These are phyloP conservation scores for Chlorella variabilis DNA, from an alignment of 163 green algal species.

Conservation along the genomic window DNA sequence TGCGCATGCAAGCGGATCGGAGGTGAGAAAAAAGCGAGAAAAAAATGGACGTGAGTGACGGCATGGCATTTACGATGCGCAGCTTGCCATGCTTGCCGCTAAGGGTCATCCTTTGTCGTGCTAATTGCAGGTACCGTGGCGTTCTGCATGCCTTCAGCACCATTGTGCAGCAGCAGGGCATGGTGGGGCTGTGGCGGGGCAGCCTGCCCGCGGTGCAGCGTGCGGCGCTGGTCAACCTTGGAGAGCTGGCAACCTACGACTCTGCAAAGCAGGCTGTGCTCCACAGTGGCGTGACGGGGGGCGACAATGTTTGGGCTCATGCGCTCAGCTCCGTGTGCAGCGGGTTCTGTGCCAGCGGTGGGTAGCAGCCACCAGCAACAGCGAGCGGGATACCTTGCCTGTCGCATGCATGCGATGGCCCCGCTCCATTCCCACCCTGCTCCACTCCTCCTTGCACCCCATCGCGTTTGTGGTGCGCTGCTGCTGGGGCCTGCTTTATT, in stretches of 20 bases:
- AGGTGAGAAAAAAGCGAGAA: too few species aligned
- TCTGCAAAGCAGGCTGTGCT: slow-evolving; percentile 60
- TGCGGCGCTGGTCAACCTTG: slow-evolving; percentile 72
- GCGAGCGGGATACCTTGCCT: too few species aligned
- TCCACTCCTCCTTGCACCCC: too few species aligned
- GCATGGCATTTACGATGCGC: too few species aligned
- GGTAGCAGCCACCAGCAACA: neutral
- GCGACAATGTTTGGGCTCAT: slow-evolving; percentile 50
- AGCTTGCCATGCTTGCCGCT: too few species aligned
- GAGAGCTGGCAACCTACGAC: slow-evolving; percentile 73
- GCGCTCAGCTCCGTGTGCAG: slow-evolving; percentile 48
- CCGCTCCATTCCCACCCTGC: too few species aligned
- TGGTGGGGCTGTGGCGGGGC: slow-evolving; percentile 62
- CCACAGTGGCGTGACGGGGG: slow-evolving; percentile 43
- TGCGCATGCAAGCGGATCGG: slow-evolving; percentile 55
- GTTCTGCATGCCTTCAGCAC: slow-evolving; percentile 50
- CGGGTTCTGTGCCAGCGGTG: slow-evolving; percentile 52
- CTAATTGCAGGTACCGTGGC: slow-evolving; percentile 34
- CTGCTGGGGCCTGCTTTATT: neutral
- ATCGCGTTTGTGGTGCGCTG: too few species aligned
- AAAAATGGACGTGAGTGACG: slow-evolving; percentile 50
- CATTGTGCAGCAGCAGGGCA: slow-evolving; percentile 47
- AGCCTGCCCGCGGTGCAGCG: slow-evolving; percentile 61
- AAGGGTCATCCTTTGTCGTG: too few species aligned
- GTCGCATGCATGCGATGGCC: too few species aligned